Base-by-base conservation (phyloP, 176 grass and related monocot species). In the Zoysia pacifica region DNA sequence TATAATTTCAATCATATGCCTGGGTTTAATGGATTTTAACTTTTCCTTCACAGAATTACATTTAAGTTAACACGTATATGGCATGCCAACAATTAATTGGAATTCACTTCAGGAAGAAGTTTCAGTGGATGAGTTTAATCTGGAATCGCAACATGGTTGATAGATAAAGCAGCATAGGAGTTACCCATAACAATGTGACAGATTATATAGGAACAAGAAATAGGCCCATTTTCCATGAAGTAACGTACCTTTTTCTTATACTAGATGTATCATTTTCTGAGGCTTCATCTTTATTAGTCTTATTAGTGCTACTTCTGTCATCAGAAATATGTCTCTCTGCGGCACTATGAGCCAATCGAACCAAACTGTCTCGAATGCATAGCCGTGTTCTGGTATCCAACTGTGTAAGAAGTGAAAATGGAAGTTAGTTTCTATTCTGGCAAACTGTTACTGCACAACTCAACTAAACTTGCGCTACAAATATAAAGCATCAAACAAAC, bases 281-380 rank as follows among this genome's bases (percentile, higher is more conserved):
- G 84, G 80, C 45, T 58, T 86, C 87, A 86, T 90, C 90, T 75
- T 72, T 88, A 62, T 73, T 80, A 62, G 53, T 81, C 74, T 85
- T 90, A 73, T 83, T 87, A 67, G 78, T 83, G 56, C 81, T 92
- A 86, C 70, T 98, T 85, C 78, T 93, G 56, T 94, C 86, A 44
- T 79, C 69, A 65, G 81, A 19, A 87, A 77, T 83, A 87, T 98
- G 86, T 77, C 95, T 94, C 81, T 94, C 86, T 74, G 87, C 76
- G 52, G 90, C 76, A 93, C 92, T 94, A 86, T 60, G 72, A 65
- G 92, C 90, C 84, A 98, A 85, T 71, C 95, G 91, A 79, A 94
- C 76, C 78, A 98, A 83, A 88, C 95, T 94, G 76, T 98, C 92
- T 81, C 84, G 85, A 82, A 98, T 86, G 62, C 95, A 91, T 37